Evolutionary conservation across 495 filamentous ascomycete genomes (phyloP).

Genomic region (Tuber magnatum): DNA sequence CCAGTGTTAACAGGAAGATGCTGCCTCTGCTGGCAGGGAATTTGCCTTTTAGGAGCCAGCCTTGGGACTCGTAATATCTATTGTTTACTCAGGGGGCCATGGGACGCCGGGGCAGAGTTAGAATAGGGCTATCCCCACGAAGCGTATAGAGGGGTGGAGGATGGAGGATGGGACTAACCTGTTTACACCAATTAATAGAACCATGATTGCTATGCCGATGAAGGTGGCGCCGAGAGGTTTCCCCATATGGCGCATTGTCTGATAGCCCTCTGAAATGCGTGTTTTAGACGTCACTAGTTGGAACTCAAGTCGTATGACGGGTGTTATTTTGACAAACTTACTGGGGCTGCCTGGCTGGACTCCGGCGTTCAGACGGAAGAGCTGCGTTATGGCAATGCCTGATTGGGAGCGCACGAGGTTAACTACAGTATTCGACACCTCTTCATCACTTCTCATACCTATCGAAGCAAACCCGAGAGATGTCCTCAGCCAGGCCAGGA

Average conservation of each 20-base stretch:
- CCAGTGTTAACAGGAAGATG: constrained; percentile 64
- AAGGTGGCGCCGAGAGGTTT: constrained; percentile 94
- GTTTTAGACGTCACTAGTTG: constrained; percentile 12
- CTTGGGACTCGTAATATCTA: constrained; percentile 57
- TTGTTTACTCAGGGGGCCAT: constrained; percentile 30
- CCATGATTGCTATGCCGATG: constrained; percentile 73
- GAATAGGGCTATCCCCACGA: background rate
- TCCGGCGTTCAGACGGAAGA: constrained; percentile 83
- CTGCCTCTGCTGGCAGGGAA: constrained; percentile 89
- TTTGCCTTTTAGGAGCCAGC: constrained; percentile 88
- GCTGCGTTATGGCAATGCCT: constrained; percentile 90
- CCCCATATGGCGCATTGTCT: constrained; percentile 65
- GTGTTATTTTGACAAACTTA: background rate
- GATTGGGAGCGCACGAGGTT: constrained; percentile 9
- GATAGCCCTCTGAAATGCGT: constrained; percentile 18
- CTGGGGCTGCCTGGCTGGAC: constrained; percentile 42
- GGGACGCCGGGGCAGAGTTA: background rate
- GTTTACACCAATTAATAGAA: constrained; percentile 75
- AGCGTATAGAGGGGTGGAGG: background rate
- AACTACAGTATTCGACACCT: background rate
- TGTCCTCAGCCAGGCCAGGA: constrained; percentile 93
- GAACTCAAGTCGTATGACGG: constrained; percentile 3
- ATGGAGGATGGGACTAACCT: constrained; percentile 50
- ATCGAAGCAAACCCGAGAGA: constrained; percentile 94
- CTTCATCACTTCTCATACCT: constrained; percentile 54